These are phyloP conservation scores for Triadica sebifera DNA, from an alignment of 345 rosid species.

Conservation along the genomic window DNA sequence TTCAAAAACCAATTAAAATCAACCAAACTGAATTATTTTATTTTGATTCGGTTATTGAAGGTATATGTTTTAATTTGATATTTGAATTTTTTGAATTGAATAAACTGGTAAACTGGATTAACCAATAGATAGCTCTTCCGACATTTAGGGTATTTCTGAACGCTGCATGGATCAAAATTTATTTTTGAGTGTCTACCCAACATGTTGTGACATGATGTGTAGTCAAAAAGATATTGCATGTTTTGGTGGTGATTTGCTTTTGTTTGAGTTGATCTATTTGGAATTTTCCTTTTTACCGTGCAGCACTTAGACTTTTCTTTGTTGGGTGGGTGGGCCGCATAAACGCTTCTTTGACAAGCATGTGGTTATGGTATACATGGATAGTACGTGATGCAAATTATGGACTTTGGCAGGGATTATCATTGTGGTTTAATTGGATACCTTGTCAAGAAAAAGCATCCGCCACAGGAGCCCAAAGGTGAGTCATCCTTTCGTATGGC, in stretches of 20 bases:
- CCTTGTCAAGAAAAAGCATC: slow-evolving; percentile 47
- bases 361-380: slow-evolving; percentile 10
- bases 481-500: slow-evolving; percentile 26
- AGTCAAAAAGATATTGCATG: neutral
- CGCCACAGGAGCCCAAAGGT: slow-evolving; percentile 16
- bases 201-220: neutral
- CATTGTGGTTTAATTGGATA: slow-evolving; percentile 87
- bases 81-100: neutral
- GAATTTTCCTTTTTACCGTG: neutral
- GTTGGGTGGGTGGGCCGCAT: too few species aligned
- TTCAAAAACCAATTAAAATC: neutral
- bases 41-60: neutral
- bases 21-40: neutral
- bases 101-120: too few species aligned
- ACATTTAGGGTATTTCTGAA: neutral
- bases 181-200: neutral
- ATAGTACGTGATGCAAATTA: slow-evolving; percentile 16
- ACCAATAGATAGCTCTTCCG: neutral
- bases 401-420: slow-evolving; percentile 54
- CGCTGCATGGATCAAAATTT: neutral
- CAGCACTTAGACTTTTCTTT: neutral
- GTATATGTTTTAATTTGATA: neutral
- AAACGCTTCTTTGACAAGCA: slow-evolving; percentile 6
- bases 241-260: neutral
- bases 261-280: neutral